These are phyloP conservation scores for Phaeodactylum tricornutum DNA, from an alignment of 108 stramenopile genomes.

Conservation along the genomic window DNA sequence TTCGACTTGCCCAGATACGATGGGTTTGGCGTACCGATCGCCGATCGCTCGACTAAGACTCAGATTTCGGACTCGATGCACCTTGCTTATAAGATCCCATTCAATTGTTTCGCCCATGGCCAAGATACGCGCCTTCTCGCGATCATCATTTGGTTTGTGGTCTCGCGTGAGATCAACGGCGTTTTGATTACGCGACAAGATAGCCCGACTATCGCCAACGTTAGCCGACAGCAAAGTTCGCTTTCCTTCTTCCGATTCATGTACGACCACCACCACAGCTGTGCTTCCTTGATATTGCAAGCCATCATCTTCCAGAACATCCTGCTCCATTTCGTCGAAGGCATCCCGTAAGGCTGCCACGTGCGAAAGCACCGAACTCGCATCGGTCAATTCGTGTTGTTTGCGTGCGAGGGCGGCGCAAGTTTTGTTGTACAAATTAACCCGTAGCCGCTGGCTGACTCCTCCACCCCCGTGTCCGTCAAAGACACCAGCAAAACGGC, in stretches of 20 bases:
- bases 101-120: conserved; percentile 69
- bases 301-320: conserved; percentile 45
- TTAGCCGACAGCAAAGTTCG: conserved; percentile 86
- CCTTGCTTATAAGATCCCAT: conserved; percentile 61
- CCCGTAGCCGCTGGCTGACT: conserved; percentile 65
- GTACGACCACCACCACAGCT: conserved; percentile 80
- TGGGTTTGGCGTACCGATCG: conserved; percentile 82
- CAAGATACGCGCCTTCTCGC: conserved; percentile 61
- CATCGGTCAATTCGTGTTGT: conserved; percentile 22
- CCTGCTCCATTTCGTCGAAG: conserved; percentile 51
- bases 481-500: conserved; percentile 81
- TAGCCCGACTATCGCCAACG: conserved; percentile 91
- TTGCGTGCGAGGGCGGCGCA: conserved; percentile 27
- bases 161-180: conserved; percentile 84
- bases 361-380: conserved; percentile 22
- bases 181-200: conserved; percentile 55
- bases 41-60: conserved; percentile 88
- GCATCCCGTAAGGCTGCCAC: conserved; percentile 49
- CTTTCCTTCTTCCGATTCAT: conserved; percentile 49
- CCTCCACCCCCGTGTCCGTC: conserved; percentile 93
- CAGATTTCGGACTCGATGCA: conserved; percentile 80
- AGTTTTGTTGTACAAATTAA: conserved; percentile 49
- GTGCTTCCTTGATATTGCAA: conserved; percentile 86
- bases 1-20: conserved; percentile 74
- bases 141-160: conserved; percentile 83